A percentile compares a stretch with the other conserved stretches of the same genome.
Conservation (phyloP, 345 rosid species). For the Lepidium aucheri region DNA sequence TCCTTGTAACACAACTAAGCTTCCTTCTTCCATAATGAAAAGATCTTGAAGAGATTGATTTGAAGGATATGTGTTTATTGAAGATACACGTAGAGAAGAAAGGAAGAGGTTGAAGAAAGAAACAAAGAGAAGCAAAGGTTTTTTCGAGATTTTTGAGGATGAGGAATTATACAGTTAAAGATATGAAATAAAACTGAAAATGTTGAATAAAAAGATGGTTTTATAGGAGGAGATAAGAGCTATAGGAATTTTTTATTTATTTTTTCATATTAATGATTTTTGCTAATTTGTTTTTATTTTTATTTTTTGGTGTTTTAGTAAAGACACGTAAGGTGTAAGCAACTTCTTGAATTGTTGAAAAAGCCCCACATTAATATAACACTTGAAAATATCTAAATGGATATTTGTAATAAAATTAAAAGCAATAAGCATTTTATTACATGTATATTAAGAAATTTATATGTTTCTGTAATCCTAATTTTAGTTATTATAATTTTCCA, state of each 20-base stretch:
- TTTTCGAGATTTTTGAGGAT: conserved; percentile 11
- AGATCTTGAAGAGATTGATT: background rate
- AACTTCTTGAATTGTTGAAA: conserved; percentile 32
- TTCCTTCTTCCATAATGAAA: conserved; percentile 34
- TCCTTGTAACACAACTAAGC: conserved; percentile 49
- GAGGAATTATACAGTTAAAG: conserved; percentile 34
- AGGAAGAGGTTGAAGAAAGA: conserved; percentile 27
- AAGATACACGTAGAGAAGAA: conserved; percentile 8
- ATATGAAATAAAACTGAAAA: conserved; percentile 32
- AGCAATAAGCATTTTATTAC: background rate
- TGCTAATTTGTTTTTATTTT: background rate
- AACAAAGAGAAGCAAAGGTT: conserved; percentile 17
- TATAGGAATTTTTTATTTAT: background rate
- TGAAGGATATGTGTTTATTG: background rate
- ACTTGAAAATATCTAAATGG: conserved; percentile 2
- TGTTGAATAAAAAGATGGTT: conserved; percentile 15
- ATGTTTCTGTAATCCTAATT: no score
- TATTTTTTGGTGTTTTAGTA: conserved; percentile 15
- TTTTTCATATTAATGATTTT: background rate
- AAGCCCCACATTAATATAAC: conserved; percentile 33
- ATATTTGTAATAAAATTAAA: background rate
- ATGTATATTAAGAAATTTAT: no score
- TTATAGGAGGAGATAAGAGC: conserved; percentile 45
- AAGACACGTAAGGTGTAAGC: conserved; percentile 76
- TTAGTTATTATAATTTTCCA: no score